Evolutionary conservation across 768 basidiomycete genomes (phyloP), one percentile per base, ranked within the genome.

Genomic region (Rhizopogon sp.): DNA sequence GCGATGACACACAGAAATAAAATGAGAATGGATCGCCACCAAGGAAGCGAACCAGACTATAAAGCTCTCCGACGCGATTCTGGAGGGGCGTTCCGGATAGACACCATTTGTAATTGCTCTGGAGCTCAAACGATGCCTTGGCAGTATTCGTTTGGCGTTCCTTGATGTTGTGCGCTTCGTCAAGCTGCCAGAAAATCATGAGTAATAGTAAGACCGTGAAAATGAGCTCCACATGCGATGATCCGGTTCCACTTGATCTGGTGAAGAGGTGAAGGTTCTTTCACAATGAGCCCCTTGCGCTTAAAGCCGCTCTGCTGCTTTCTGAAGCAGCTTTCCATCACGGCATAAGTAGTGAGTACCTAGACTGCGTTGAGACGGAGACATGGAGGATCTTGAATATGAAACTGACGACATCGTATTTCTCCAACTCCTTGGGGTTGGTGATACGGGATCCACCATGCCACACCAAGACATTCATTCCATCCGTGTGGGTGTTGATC

Each of bases 111-210:
- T 82, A 92, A 47, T 81, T 81, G 53, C 87, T 82, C 60, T 86
- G 71, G 10, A 99, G 76, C 53, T 93, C 89, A 67, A 99, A 99
- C 0, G 93, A 82, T n/a, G 94, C 95, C 70, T 96, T 98, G 1
- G 96, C 95, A 0, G 96, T 98, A 66, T 96, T 98, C 1, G 92
- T 94, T 3, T 84, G 74, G 3, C 96, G 84, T 66, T 98, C 96
- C 65, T 98, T 98, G 76, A 98, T 98, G 67, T 95, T 98, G 71
- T 98, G 96, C 5, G 95, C 96, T 74, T 97, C 94, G 61, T 98
- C 94, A 43, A 97, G 81, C 88, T 91, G 57, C 14, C 45, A 20
- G n/a, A 11, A 39, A 11, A 25, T 33, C 16, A 45, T 43, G 43
- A 14, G 22, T 20, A 50, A 46, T 22, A 14, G 41, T 47, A 43